These are phyloP conservation scores for Gaeumannomyces sp. DNA, from an alignment of 2,329 filamentous ascomycete genomes.

Conservation along the genomic window DNA sequence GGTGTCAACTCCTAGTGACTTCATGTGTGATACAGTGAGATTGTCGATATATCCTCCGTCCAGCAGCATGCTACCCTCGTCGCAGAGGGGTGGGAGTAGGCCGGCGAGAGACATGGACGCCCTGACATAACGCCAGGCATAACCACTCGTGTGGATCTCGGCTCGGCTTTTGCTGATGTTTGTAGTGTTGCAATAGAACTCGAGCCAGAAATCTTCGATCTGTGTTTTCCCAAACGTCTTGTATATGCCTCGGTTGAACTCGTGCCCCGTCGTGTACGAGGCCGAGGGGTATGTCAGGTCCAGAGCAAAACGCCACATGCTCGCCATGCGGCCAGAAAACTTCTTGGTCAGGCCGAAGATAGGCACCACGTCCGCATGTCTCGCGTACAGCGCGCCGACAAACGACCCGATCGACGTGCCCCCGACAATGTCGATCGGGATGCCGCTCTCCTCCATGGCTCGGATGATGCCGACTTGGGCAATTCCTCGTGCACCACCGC, in stretches of 20 bases:
- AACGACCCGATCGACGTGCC: constrained; percentile 96
- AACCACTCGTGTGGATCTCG: constrained; percentile 92
- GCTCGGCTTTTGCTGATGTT: constrained; percentile 92
- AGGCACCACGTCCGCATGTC: constrained; percentile 92
- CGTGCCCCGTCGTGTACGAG: constrained; percentile 95
- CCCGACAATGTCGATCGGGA: constrained; percentile 91
- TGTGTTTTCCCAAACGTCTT: constrained; percentile 96
- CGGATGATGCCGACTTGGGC: constrained; percentile 91
- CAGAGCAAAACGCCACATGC: constrained; percentile 96
- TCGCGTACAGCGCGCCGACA: constrained; percentile 89
- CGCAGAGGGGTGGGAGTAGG: constrained; percentile 85
- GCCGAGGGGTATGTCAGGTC: constrained; percentile 94
- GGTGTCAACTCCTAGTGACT: constrained; percentile 81
- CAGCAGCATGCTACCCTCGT: constrained; percentile 93
- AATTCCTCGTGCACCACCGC: constrained; percentile 86
- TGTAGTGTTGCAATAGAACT: constrained; percentile 98
- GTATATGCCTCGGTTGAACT: constrained; percentile 98
- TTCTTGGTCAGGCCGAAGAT: constrained; percentile 97
- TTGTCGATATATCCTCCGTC: constrained; percentile 98
- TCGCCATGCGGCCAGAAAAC: constrained; percentile 97
- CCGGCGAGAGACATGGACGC: constrained; percentile 97
- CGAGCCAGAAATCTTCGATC: constrained; percentile 98
- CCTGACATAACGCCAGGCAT: constrained; percentile 94
- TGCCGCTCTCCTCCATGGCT: constrained; percentile 90
- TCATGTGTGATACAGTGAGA: constrained; percentile 95